These are phyloP conservation scores for Hanseniaspora jakobsenii DNA, from an alignment of 805 yeast species.

Conservation along the genomic window DNA sequence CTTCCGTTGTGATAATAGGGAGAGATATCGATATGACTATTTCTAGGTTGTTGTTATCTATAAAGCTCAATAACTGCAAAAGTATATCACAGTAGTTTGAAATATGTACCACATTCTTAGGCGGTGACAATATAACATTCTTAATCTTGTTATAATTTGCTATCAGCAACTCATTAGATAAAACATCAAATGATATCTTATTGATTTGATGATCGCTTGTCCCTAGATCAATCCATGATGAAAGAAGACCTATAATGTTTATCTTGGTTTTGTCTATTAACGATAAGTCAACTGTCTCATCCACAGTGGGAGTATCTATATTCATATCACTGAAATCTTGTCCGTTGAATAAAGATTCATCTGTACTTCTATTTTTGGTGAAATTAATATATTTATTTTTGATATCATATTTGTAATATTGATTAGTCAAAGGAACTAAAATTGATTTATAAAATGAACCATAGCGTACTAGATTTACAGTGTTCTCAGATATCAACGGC, in stretches of 20 bases:
- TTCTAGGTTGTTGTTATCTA: conserved; percentile 21
- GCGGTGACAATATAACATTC: conserved; percentile 51
- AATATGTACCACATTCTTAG: conserved; percentile 42
- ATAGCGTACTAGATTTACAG: conserved; percentile 15
- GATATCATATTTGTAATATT: conserved; percentile 11
- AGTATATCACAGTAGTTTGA: conserved; percentile 39
- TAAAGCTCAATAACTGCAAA: conserved; percentile 25
- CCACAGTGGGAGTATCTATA: conserved; percentile 33
- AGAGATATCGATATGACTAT: conserved; percentile 37
- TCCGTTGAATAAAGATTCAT: conserved; percentile 30
- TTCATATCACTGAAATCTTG: conserved; percentile 35
- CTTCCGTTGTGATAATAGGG: conserved; percentile 36
- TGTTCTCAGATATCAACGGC: conserved; percentile 25
- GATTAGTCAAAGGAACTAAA: conserved; percentile 8
- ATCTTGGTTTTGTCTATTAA: conserved; percentile 20
- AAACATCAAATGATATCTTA: conserved; percentile 44
- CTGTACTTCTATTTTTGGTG: conserved; percentile 3
- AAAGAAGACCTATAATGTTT: conserved; percentile 38
- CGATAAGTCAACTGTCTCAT: conserved; percentile 15
- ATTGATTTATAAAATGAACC: background rate
- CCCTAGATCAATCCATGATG: conserved; percentile 63
- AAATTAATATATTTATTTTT: conserved; percentile 6
- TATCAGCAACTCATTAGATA: conserved; percentile 49
- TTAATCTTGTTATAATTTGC: conserved; percentile 24
- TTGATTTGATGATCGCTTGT: conserved; percentile 38